Evolutionary conservation across 1,284 basidiomycete genomes (phyloP), one percentile per base, ranked within the genome.

Genomic region (Trametes hirsuta): DNA sequence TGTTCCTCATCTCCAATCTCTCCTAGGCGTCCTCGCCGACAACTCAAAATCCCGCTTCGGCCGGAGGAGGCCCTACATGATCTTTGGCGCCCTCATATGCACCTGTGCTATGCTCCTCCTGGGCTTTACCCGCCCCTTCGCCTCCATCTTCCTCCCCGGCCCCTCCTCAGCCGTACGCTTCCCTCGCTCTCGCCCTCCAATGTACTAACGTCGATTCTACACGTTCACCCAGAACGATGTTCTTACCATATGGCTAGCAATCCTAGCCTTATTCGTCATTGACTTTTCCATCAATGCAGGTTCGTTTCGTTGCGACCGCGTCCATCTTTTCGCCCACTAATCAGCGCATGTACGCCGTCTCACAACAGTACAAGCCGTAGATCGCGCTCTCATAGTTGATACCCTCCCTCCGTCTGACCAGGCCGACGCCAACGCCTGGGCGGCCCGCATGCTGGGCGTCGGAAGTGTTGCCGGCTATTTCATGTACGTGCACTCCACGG

Each of bases 261-360:
- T 98, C 4, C 67, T 94, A 15, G 81, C 95, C 2, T 93, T 99
- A 52, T 97, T 93, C 70, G 80, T 90, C 39, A 90, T 98, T 55
- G 97, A 99, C 76, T 97, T 98, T 69, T 87, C 88, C 25, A 91
- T 98, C 64, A 98, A 98, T 71, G 94, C 90, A 37, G 87, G 88
- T 87, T 62, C 58, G 80, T 65, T 36, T 30, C 25, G 18, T n/a
- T 35, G 37, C 15, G 21, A 30, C 24, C 9, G 10, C n/a, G n/a
- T 21, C 36, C 41, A 15, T 21, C 51, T 4, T 9, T 18, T 22
- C 18, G 39, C 47, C 52, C n/a, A 54, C 49, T 30, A 47, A 53
- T 45, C 25, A 37, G n/a, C 66, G 4, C 34, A 36, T 39, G 8
- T 30, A 30, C 30, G 30, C 8, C 30, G 8, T 30, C 30, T 8